Percentiles rank a stretch among this genome's conserved stretches.
Conservation (phyloP, 1,139 yeast species). For the Debaryomyces nepalensis region DNA sequence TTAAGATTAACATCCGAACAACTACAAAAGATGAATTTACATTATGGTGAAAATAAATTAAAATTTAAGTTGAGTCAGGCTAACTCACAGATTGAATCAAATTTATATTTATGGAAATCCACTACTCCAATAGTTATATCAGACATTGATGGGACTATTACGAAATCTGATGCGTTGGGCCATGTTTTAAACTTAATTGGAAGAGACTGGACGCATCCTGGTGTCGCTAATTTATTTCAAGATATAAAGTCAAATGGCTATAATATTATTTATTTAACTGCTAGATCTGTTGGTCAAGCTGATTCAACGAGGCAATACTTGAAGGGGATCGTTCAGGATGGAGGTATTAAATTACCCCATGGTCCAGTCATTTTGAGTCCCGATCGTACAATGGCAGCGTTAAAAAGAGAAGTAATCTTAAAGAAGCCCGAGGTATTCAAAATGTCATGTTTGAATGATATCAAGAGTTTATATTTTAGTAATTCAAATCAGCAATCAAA, state of each 20-base stretch:
- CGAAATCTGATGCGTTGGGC: conserved; percentile 96
- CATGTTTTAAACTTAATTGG: conserved; percentile 95
- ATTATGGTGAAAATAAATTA: conserved; percentile 78
- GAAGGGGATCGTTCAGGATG: conserved; percentile 73
- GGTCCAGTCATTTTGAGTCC: conserved; percentile 98
- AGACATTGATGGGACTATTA: conserved; percentile 97
- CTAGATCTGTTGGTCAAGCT: conserved; percentile 95
- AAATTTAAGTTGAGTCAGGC: conserved; percentile 83
- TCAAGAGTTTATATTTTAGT: conserved; percentile 65
- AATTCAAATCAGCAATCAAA: conserved; percentile 13
- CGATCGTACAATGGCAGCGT: conserved; percentile 95
- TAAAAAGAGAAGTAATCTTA: conserved; percentile 86
- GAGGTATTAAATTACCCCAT: conserved; percentile 70
- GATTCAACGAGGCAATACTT: conserved; percentile 89
- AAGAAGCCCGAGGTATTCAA: conserved; percentile 97
- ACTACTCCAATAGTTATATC: conserved; percentile 91
- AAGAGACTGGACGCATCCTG: conserved; percentile 97
- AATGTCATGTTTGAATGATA: conserved; percentile 94
- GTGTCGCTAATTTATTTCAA: conserved; percentile 87
- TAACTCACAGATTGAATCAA: conserved; percentile 73
- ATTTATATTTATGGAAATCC: conserved; percentile 83
- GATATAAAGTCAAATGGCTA: conserved; percentile 90
- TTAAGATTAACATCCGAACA: conserved; percentile 91
- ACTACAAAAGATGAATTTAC: conserved; percentile 70
- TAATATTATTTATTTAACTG: conserved; percentile 90